Percentiles rank a stretch among this genome's conserved stretches.
Conservation (phyloP, 1,284 basidiomycete species). For the Ustilago crameri region DNA sequence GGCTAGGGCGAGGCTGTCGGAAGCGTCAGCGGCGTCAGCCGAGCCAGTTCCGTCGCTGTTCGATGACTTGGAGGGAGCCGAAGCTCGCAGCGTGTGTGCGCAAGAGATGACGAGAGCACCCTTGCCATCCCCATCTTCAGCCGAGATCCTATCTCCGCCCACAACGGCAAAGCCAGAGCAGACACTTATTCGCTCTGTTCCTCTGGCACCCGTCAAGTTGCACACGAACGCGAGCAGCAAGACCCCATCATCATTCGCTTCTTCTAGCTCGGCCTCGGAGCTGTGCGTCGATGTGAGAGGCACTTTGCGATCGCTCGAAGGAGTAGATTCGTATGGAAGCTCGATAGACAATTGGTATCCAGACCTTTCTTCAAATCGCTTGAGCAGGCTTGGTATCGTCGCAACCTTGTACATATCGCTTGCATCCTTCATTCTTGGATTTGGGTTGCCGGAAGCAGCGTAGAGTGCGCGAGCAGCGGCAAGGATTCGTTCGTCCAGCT, state of each 20-base stretch:
- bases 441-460: slow-evolving; percentile 18
- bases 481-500: slow-evolving; percentile 59
- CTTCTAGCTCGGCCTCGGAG: slow-evolving; percentile 50
- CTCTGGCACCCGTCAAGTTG: slow-evolving; percentile 61
- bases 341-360: slow-evolving; percentile 58
- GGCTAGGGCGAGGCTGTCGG: slow-evolving; percentile 64
- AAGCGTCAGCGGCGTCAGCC: neutral
- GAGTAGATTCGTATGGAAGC: slow-evolving; percentile 63
- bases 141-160: slow-evolving; percentile 54
- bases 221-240: slow-evolving; percentile 75
- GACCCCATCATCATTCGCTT: slow-evolving; percentile 69
- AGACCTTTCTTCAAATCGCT: slow-evolving; percentile 38
- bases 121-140: slow-evolving; percentile 62
- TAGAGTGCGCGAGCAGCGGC: slow-evolving; percentile 48
- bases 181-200: slow-evolving; percentile 73
- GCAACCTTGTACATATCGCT: slow-evolving; percentile 24
- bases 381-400: slow-evolving; percentile 24
- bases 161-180: slow-evolving; percentile 76
- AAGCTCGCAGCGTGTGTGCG: slow-evolving; percentile 74
- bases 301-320: slow-evolving; percentile 48
- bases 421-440: slow-evolving; percentile 1
- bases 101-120: slow-evolving; percentile 74
- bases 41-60: slow-evolving; percentile 20
- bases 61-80: slow-evolving; percentile 46
- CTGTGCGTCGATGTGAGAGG: slow-evolving; percentile 49